These are phyloP conservation scores for Fonsecaea multimorphosa DNA, from an alignment of 2,329 filamentous ascomycete genomes.

Conservation along the genomic window DNA sequence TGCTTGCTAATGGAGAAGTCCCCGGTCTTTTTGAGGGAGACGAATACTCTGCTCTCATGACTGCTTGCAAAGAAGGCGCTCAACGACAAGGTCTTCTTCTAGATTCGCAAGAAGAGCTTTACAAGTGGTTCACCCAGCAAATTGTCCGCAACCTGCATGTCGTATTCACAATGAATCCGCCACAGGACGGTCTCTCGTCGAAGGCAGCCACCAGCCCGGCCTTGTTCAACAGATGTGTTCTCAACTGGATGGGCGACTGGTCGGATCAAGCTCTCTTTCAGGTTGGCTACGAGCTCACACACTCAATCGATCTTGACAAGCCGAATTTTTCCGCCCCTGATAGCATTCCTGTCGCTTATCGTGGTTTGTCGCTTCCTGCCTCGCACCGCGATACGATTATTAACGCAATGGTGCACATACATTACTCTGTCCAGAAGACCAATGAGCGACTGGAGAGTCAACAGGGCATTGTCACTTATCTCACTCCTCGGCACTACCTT, in stretches of 20 bases:
- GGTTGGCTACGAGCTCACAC: conserved; percentile 91
- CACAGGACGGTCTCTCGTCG: conserved; percentile 89
- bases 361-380: conserved; percentile 80
- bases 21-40: conserved; percentile 99
- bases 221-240: conserved; percentile 97
- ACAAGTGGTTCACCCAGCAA: conserved; percentile 99
- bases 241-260: conserved; percentile 99
- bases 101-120: conserved; percentile 98
- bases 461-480: conserved; percentile 88
- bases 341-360: conserved; percentile 90
- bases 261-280: conserved; percentile 99
- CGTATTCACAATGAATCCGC: conserved; percentile 99
- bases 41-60: conserved; percentile 98
- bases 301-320: conserved; percentile 93
- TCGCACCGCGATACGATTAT: conserved; percentile 90
- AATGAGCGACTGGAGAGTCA: conserved; percentile 88
- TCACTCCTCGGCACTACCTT: conserved; percentile 95
- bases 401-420: conserved; percentile 98
- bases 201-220: conserved; percentile 98
- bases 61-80: conserved; percentile 96
- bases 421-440: conserved; percentile 90
- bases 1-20: conserved; percentile 98
- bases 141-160: conserved; percentile 99
- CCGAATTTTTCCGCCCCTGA: conserved; percentile 85
- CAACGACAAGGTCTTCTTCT: conserved; percentile 93